These are phyloP conservation scores for Erythrobasidium hasegawianum DNA, from an alignment of 1,284 basidiomycete genomes.

Conservation along the genomic window DNA sequence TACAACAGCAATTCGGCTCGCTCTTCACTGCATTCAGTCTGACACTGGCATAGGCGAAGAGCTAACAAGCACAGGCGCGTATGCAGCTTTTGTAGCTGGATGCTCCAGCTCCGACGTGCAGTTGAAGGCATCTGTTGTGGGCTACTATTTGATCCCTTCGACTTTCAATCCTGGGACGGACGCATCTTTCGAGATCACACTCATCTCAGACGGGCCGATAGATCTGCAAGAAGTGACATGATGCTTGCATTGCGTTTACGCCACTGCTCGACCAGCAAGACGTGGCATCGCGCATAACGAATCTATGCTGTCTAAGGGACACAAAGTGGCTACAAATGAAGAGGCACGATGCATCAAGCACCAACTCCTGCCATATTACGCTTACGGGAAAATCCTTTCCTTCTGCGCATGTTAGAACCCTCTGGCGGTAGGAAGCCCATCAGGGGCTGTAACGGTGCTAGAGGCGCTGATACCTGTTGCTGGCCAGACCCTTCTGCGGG, in stretches of 20 bases:
- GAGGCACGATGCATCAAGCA: background rate
- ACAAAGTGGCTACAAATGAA: background rate
- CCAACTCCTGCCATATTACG: constrained; percentile 19
- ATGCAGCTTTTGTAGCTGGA: constrained; percentile 23
- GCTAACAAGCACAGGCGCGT: constrained; percentile 13
- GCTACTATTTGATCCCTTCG: constrained; percentile 8
- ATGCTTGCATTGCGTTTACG: background rate
- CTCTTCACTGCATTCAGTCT: background rate
- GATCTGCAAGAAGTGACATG: background rate
- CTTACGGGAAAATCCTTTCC: constrained; percentile 25
- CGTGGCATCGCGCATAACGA: too few relatives aligned
- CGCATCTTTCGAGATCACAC: background rate
- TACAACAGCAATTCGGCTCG: background rate
- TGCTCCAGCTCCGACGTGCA: constrained; percentile 1
- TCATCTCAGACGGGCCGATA: constrained; percentile 16
- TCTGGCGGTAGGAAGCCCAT: constrained; percentile 34
- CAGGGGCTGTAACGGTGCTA: constrained; percentile 13
- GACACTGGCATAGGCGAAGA: background rate
- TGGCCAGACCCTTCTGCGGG: constrained; percentile 18
- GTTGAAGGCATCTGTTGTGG: constrained; percentile 5
- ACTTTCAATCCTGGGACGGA: background rate
- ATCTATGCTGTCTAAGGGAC: background rate
- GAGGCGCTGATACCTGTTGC: constrained; percentile 9
- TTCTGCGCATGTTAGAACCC: constrained; percentile 26
- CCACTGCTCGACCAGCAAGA: background rate